These are phyloP conservation scores for Albifimbria verrucaria DNA, from an alignment of 2,329 filamentous ascomycete genomes.

Conservation along the genomic window DNA sequence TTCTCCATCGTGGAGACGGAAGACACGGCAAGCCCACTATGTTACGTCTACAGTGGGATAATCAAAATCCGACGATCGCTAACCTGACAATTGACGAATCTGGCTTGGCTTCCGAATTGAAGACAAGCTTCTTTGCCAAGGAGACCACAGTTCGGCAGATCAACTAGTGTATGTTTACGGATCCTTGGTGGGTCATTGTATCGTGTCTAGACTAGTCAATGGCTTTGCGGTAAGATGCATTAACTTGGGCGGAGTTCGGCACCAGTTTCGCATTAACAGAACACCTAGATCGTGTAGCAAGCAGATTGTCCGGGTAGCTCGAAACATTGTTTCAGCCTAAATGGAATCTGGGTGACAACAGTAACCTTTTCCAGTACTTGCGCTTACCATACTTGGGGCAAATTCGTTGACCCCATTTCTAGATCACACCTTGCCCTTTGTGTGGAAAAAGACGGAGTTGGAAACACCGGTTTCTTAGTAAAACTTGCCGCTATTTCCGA, in stretches of 20 bases:
- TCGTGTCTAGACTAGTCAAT: neutral
- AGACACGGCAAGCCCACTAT: neutral
- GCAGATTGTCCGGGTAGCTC: neutral
- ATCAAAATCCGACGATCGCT: neutral
- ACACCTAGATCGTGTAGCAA: neutral
- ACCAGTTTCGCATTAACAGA: neutral
- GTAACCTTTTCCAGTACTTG: neutral
- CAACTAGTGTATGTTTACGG: neutral
- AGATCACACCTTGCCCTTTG: neutral
- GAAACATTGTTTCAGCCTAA: neutral
- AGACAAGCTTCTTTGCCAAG: neutral
- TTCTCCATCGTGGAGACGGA: neutral
- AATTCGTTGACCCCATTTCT: neutral
- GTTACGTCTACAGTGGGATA: neutral
- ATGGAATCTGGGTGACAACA: neutral
- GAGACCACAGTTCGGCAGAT: neutral
- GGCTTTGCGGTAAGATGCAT: too few relatives aligned
- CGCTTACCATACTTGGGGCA: neutral
- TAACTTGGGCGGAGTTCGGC: neutral
- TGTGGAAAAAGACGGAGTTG: neutral
- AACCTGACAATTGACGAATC: neutral
- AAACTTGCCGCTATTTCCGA: neutral
- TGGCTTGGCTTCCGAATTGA: neutral
- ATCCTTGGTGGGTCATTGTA: neutral
- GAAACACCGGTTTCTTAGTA: neutral